Evolutionary conservation across 225 moss, liverwort and hornwort genomes (phyloP), one percentile per base, ranked within the genome.

Genomic region (Ulota crispa): DNA sequence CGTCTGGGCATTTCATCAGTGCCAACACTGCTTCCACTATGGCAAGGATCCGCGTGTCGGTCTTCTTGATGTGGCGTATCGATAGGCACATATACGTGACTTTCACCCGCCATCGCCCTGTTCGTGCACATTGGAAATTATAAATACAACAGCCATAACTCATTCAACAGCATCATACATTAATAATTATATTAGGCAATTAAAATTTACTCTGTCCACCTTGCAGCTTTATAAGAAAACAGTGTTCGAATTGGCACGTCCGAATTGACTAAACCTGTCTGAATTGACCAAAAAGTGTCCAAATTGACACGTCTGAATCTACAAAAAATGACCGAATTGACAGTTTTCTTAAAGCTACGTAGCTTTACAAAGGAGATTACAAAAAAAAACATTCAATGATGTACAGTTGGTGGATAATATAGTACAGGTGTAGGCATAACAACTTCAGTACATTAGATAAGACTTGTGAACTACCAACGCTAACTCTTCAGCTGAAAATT

Each of bases 61-160:
- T 23, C 71, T 83, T 85, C 78, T 45, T 66, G 65, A 77, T 43
- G 80, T 43, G 75, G 59, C 7, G 42, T 60, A 54, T 85, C 43
- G 81, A 89, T 80, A 34, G 89, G 78, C 75, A 83, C 24, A 70
- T 89, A 89, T 37, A 63, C 73, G 62, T 87, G 75, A 61, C 30
- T 81, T 36, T 87, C 87, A 78, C 70, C 83, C 55, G 75, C 77
- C 89, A 87, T 89, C 43, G 32, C n/a, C 82, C 89, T 89, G 74
- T 73, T 34, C 55, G 53, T 5, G 55, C 14, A 69, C 3, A 61
- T 39, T 32, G 30, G 15, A 53, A 66, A 47, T 13, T 16, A 19
- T 55, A 56, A 82, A 74, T 43, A 47, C 13, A 64, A 52, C 56
- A 56, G 12, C 6, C 41, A 39, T 39, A 60, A 66, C 30, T 53